Base-by-base conservation (phyloP, 78 protist genomes). In the Dictyostelium purpureum region DNA sequence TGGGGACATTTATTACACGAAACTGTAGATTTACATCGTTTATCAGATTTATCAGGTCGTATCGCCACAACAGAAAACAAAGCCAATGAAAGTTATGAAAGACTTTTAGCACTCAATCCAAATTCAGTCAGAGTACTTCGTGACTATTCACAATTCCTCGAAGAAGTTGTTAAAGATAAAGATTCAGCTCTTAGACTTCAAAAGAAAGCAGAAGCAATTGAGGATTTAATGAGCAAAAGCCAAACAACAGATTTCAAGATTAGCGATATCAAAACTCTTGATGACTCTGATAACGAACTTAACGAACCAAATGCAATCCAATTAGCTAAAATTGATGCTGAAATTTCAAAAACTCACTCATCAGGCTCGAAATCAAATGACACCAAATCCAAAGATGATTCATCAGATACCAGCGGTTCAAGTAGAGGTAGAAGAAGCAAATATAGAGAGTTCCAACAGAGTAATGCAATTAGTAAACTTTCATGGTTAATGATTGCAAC, bases 121-220 rank as follows among this genome's bases (percentile, higher is more conserved):
- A 70, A 73, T 51, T 85, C 91, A 7, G 81, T 85, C 16, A 71
- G 91, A 47, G 91, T 85, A 33, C 45, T 85, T 1, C 51, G 91
- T 33, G 91, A 85, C 21, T 85, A 73, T 38, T 49, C 91, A n/a
- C 91, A 85, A 42, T 85, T 85, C 33, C 37, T 85, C 3, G 91
- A 85, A 54, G 91, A 85, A n/a, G 81, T 85, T 7, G 91, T 85
- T 11, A 85, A 73, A 73, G 91, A 85, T 57, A 59, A 38, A 10
- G 57, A 73, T 18, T 24, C 70, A 10, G 24, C 91, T 3, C 6
- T 18, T 33, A 31, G 47, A 6, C 28, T 85, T 24, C 65, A 69
- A 42, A 85, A 85, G 75, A 51, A 59, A n/a, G 91, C 91, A 0
- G 91, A 85, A 16, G 4, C 43, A 12, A 61, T 61, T 14, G 51